A percentile compares a stretch with the other conserved stretches of the same genome.
Evolutionary conservation across 371 early-diverging fungal species (phyloP).

Genomic region (Scutellospora calospora): DNA sequence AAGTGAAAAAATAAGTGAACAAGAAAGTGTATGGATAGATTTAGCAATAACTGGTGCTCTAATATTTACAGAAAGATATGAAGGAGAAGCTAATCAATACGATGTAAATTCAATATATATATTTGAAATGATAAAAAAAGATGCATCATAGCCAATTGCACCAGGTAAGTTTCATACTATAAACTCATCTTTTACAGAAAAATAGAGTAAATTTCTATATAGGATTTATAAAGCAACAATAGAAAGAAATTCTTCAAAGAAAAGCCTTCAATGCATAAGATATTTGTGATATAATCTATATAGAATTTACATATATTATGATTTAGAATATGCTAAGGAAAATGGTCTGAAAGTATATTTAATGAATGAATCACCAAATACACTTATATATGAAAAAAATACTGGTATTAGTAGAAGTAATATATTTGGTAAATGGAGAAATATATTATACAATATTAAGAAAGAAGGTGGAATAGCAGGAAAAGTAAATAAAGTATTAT

Average conservation of each 20-base stretch:
- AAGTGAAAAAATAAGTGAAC: slow-evolving; percentile 10
- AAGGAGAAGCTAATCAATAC: slow-evolving; percentile 31
- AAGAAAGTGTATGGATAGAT: slow-evolving; percentile 1
- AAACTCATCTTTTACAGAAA: neutral
- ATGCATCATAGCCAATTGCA: slow-evolving; percentile 9
- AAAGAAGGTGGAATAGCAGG: slow-evolving; percentile 17
- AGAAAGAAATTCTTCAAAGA: slow-evolving; percentile 11
- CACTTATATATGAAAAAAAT: neutral
- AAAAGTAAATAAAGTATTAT: neutral
- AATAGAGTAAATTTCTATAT: neutral
- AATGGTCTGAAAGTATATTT: slow-evolving; percentile 2
- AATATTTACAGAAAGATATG: slow-evolving; percentile 32
- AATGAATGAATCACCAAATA: slow-evolving; percentile 15
- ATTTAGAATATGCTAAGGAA: neutral
- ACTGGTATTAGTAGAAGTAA: neutral
- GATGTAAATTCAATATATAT: slow-evolving; percentile 28
- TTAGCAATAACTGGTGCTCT: slow-evolving; percentile 15
- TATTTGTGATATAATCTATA: slow-evolving; percentile 16
- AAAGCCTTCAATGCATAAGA: neutral
- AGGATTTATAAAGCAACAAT: slow-evolving; percentile 11
- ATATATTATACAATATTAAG: slow-evolving; percentile 5
- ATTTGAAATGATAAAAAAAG: neutral
- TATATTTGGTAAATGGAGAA: neutral
- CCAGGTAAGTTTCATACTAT: neutral
- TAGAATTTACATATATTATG: slow-evolving; percentile 2